These are phyloP conservation scores for Aspergillus tubingensis DNA, from an alignment of 2,329 filamentous ascomycete genomes.

Conservation along the genomic window DNA sequence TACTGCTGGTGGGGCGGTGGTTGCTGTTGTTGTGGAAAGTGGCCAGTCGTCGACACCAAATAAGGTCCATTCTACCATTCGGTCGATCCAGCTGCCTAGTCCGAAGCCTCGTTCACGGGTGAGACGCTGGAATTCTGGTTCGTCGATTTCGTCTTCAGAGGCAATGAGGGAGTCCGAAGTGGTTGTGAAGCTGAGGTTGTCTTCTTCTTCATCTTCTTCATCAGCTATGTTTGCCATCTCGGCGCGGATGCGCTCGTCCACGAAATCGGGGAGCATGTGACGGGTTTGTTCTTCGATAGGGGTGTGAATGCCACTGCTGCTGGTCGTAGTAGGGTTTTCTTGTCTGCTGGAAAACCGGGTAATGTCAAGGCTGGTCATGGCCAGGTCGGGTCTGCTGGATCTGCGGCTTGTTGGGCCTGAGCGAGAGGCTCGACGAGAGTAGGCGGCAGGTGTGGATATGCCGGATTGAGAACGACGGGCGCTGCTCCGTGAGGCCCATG, in stretches of 20 bases:
- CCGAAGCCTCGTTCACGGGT: constrained; percentile 56
- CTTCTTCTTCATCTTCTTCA: constrained; percentile 13
- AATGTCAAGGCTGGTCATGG: constrained; percentile 22
- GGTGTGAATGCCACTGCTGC: not conserved
- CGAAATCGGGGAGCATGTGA: constrained; percentile 50
- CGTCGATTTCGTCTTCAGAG: constrained; percentile 45
- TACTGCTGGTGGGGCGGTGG: not conserved
- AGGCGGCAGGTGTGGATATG: constrained; percentile 36
- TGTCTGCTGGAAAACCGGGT: not conserved
- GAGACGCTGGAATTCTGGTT: constrained; percentile 55
- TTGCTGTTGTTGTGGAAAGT: constrained; percentile 6
- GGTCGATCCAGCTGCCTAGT: constrained; percentile 59
- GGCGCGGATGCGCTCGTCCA: constrained; percentile 46
- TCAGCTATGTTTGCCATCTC: constrained; percentile 38
- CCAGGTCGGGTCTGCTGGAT: constrained; percentile 28
- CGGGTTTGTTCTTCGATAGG: constrained; percentile 12
- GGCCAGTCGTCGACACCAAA: constrained; percentile 55
- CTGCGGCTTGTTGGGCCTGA: constrained; percentile 36
- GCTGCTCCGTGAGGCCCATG: constrained; percentile 21
- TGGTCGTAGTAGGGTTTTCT: not conserved
- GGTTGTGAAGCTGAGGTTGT: not conserved
- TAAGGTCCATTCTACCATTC: constrained; percentile 59
- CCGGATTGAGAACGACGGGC: constrained; percentile 37
- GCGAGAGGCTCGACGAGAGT: constrained; percentile 36
- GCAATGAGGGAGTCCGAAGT: constrained; percentile 9